phyloP scores from a whole-genome alignment of 495 filamentous ascomycete genomes.

The Penicillium lagena region DNA sequence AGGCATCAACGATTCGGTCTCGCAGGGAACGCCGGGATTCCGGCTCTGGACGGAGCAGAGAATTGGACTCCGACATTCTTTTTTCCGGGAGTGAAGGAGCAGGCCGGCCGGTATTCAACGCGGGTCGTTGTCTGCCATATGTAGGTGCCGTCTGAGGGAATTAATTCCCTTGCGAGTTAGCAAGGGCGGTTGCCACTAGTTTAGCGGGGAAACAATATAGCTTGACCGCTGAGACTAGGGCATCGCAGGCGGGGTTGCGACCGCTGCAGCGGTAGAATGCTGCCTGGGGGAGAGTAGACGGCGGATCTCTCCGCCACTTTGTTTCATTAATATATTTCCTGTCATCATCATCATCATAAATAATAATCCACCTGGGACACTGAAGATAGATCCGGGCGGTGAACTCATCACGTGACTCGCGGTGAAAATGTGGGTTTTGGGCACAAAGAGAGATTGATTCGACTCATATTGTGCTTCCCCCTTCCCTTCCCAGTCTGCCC shows the following conservation, averaged over 20 bases:
- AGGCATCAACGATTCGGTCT: slow-evolving; percentile 30
- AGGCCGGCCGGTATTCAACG: neutral
- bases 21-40: slow-evolving; percentile 26
- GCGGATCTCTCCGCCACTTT: neutral
- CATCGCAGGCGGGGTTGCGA: neutral
- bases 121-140: neutral
- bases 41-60: slow-evolving; percentile 12
- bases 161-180: slow-evolving; percentile 5
- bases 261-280: too few relatives aligned
- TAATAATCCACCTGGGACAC: too few relatives aligned
- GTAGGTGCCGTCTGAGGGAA: neutral
- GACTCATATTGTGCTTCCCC: slow-evolving; percentile 14
- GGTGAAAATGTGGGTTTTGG: slow-evolving; percentile 39
- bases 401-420: slow-evolving; percentile 4
- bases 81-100: neutral
- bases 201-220: slow-evolving; percentile 3
- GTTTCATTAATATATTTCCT: too few relatives aligned
- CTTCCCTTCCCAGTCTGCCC: too few relatives aligned
- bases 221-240: slow-evolving; percentile 3
- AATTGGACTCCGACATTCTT: slow-evolving; percentile 24
- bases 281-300: slow-evolving; percentile 7
- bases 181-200: slow-evolving; percentile 17
- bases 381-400: too few relatives aligned
- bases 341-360: too few relatives aligned
- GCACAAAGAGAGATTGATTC: slow-evolving; percentile 38